Conservation (phyloP, 192 early-diverging fungal genomes). For the Coemansia sp. region DNA sequence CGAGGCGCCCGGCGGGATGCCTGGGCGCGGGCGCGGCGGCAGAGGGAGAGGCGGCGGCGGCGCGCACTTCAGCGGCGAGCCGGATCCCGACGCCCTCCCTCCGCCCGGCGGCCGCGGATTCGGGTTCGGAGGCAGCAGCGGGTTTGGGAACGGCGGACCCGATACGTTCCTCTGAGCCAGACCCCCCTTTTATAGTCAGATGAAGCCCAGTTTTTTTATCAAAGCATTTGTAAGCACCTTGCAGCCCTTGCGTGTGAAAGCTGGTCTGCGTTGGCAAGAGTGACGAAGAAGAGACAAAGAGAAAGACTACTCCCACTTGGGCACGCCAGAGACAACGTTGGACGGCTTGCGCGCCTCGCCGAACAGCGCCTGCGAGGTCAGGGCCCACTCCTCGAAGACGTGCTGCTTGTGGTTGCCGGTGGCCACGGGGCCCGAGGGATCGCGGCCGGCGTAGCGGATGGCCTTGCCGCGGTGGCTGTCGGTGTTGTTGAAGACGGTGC, state of each 20-base stretch:
- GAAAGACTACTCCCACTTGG: conserved; percentile 59
- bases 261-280: neutral
- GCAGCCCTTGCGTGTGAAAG: neutral
- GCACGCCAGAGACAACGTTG: conserved; percentile 69
- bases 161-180: neutral
- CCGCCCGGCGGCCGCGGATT: conserved; percentile 21
- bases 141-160: conserved; percentile 25
- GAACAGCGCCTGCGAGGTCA: conserved; percentile 71
- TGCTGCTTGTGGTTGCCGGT: conserved; percentile 97
- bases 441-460: conserved; percentile 81
- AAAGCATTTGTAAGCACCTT: no score
- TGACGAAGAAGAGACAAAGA: neutral
- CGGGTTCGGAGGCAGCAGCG: conserved; percentile 1
- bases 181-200: no score
- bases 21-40: conserved; percentile 16
- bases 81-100: conserved; percentile 29
- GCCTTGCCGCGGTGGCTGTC: conserved; percentile 63
- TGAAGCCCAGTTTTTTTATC: neutral
- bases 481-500: conserved; percentile 76
- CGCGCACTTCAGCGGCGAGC: conserved; percentile 40
- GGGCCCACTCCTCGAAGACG: conserved; percentile 75
- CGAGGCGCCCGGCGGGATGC: conserved; percentile 14
- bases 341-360: conserved; percentile 68
- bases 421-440: conserved; percentile 84
- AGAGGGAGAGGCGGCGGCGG: conserved; percentile 17